phyloP scores from a whole-genome alignment of 129 eudicot species.

The Helichrysum umbraculigerum region DNA sequence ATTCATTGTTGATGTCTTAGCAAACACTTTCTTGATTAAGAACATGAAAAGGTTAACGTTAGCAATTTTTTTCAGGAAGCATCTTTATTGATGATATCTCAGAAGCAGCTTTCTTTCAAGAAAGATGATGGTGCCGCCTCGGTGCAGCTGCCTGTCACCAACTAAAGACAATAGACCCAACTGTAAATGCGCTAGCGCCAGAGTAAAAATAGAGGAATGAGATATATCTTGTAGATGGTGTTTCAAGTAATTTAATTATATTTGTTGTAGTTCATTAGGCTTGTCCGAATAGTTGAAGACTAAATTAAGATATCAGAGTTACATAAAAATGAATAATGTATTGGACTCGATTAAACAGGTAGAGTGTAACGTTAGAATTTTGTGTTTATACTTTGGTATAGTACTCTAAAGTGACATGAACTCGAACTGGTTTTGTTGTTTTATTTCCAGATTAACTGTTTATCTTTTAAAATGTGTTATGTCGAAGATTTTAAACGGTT shows the following conservation, averaged over 20 bases:
- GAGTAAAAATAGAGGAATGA: conserved; percentile 8
- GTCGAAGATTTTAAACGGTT: too few relatives aligned
- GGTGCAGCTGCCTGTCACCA: neutral
- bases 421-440: too few relatives aligned
- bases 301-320: neutral
- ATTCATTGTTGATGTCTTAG: conserved; percentile 6
- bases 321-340: neutral
- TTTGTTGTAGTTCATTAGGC: neutral
- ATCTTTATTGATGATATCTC: conserved; percentile 60
- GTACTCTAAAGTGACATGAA: too few relatives aligned
- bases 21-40: neutral
- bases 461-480: too few relatives aligned
- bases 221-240: conserved; percentile 4
- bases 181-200: conserved; percentile 1
- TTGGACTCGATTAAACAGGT: neutral
- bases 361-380: neutral
- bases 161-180: conserved; percentile 8
- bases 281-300: neutral
- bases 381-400: too few relatives aligned
- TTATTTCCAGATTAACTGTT: too few relatives aligned
- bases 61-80: conserved; percentile 48
- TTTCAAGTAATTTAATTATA: neutral
- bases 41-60: conserved; percentile 18
- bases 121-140: conserved; percentile 15
- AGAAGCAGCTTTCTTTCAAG: conserved; percentile 40